Base-by-base conservation (phyloP, 768 basidiomycete genomes). In the Daedaleopsis sinensis region DNA sequence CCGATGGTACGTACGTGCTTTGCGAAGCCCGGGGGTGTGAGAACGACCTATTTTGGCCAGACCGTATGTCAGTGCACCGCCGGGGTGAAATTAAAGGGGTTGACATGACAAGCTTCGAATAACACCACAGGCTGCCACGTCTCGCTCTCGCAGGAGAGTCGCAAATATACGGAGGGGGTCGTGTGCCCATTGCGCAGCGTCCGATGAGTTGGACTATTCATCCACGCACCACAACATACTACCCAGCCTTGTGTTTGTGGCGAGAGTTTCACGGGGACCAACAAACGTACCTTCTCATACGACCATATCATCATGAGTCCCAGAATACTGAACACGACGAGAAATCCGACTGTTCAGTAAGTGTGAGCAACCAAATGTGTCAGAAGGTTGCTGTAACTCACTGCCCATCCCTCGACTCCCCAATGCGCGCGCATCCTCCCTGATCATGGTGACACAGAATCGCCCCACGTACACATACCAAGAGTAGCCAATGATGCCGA, bases 401-500 rank as follows among this genome's bases (percentile, higher is more conserved):
- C 93, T 82, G 60, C 91, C 94, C 43, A 82, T 74, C 0, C 74
- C 75, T 63, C 79, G 75, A 27, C 81, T 78, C 6, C 82, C 85
- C 5, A 82, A 73, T 3, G 82, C 82, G 13, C 70, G 68, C 1
- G 64, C 62, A 55, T 76, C 73, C 50, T 77, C 70, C 64, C 75
- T 75, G n/a, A 95, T 81, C 83, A 91, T 89, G 18, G 87, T 84
- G 39, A 85, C 77, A 69, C 88, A 90, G 8, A 94, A 79, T 56
- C 87, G 75, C 0, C 81, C 90, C 24, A 91, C 80, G 70, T 93
- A 93, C 2, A 94, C 93, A 71, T 96, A 96, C 24, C 73, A 78
- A 5, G 87, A 70, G 73, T 93, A 94, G 1, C 74, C 85, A 61
- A 87, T 81, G 59, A 94, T 77, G 0, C 78, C 88, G 21, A 83